A percentile compares a stretch with the other conserved stretches of the same genome.
phyloP scores from a whole-genome alignment of 2,329 filamentous ascomycete genomes.

The Metarhizium album region DNA sequence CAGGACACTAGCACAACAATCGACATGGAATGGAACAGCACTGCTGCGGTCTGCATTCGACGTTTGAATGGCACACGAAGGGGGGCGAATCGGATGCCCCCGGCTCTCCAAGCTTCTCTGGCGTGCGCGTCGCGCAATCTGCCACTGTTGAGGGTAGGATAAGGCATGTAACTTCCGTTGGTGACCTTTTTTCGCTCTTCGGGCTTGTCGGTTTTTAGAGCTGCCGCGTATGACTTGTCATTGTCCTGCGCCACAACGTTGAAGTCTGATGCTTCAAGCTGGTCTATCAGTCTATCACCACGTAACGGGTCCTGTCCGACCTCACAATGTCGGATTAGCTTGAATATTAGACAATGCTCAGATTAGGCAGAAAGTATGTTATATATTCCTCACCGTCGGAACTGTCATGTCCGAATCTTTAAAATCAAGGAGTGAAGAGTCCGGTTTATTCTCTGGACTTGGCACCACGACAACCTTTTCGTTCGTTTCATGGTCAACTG shows the following conservation, averaged over 20 bases:
- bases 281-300: neutral
- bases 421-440: neutral
- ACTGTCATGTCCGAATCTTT: neutral
- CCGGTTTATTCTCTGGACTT: neutral
- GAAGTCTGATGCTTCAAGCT: neutral
- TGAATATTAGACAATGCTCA: neutral
- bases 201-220: neutral
- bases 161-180: constrained; percentile 11
- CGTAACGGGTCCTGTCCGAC: neutral
- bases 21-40: constrained; percentile 61
- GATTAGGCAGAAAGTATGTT: neutral
- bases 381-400: neutral
- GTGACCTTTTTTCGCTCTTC: neutral
- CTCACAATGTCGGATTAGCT: neutral
- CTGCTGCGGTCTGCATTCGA: constrained; percentile 67
- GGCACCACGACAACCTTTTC: neutral
- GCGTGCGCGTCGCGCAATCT: constrained; percentile 13
- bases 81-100: constrained; percentile 73
- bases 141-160: constrained; percentile 18
- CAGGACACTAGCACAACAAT: constrained; percentile 61
- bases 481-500: constrained; percentile 5
- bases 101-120: constrained; percentile 24
- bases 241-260: neutral
- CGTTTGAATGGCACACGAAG: constrained; percentile 60
- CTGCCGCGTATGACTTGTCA: neutral